These are phyloP conservation scores for Kurtzmaniella quercitrusa DNA, from an alignment of 1,139 yeast species.

Conservation along the genomic window DNA sequence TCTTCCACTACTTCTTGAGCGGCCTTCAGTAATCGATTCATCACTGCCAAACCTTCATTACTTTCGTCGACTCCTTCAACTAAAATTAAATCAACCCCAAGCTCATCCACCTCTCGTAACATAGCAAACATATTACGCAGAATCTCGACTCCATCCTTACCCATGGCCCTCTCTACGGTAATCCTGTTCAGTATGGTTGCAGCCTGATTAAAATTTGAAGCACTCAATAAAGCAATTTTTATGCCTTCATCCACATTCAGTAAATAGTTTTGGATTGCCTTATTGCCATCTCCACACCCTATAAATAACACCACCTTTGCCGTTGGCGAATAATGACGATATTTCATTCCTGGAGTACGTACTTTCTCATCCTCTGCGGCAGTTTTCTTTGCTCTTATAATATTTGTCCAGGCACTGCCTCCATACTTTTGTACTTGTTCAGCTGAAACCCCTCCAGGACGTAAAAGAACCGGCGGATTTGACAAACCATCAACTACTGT, in stretches of 20 bases:
- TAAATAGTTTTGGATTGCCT: constrained; percentile 26
- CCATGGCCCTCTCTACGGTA: constrained; percentile 46
- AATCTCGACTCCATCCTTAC: constrained; percentile 56
- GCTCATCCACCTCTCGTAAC: constrained; percentile 70
- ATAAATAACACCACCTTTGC: constrained; percentile 76
- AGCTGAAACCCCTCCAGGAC: constrained; percentile 91
- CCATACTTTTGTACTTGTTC: constrained; percentile 68
- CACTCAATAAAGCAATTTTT: constrained; percentile 46
- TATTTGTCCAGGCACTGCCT: constrained; percentile 60
- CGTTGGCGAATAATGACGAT: constrained; percentile 88
- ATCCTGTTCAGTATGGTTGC: constrained; percentile 18
- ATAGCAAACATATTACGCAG: constrained; percentile 70
- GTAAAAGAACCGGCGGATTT: constrained; percentile 76
- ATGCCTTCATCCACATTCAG: constrained; percentile 11
- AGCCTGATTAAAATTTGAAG: constrained; percentile 29
- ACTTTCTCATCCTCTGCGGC: constrained; percentile 70
- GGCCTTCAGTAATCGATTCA: constrained; percentile 88
- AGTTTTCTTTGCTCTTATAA: constrained; percentile 60
- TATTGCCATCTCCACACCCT: constrained; percentile 43
- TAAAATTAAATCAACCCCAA: constrained; percentile 57
- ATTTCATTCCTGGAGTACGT: constrained; percentile 96
- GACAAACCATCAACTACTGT: constrained; percentile 91
- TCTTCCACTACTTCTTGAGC: constrained; percentile 50
- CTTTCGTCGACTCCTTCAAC: constrained; percentile 71
- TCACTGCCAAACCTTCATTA: constrained; percentile 86